Evolutionary conservation across 306 rosid species (phyloP), one percentile per base, ranked within the genome.

Genomic region (Boehmeria nivea): DNA sequence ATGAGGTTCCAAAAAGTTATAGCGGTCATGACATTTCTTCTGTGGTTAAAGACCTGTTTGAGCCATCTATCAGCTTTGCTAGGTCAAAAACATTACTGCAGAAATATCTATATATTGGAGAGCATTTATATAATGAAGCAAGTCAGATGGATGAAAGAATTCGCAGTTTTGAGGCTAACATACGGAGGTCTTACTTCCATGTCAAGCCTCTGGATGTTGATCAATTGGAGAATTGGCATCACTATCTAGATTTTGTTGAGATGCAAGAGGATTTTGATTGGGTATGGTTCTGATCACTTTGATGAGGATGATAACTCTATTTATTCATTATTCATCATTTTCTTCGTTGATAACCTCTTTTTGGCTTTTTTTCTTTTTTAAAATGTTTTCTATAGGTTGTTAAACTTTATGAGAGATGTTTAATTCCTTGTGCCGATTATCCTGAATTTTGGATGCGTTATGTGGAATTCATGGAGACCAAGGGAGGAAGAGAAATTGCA

Each of bases 381-480:
- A 28, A n/a, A n/a, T n/a, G n/a, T n/a, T 57, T 56, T 23, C 61
- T 46, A 48, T 54, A 90, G 97, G 91, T 78, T 53, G 94, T 86
- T 57, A 90, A 86, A 70, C 84, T 84, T 62, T 84, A 86, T 49
- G 97, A 90, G 73, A 84, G 94, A 66, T 90, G 94, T 74, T 82
- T 90, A 82, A 84, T 86, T 76, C 81, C 79, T 6, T 90, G 97
- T 72, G 95, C 95, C 56, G 76, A 76, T 75, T 90, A 86, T 75
- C 94, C 88, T 52, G 97, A 90, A 61, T 86, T 78, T 61, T 90
- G 97, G 97, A 83, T 86, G 84, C 95, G 95, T 57, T 90, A 80
- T 44, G 94, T 73, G 72, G 88, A 84, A 48, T 90, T 83, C 68
- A 60, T 84, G 94, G 95, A 90, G 74, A 64, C 74, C 39, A 90